Evolutionary conservation across 2,329 filamentous ascomycete species (phyloP), one percentile per base, ranked within the genome.

Genomic region (Mycosphaerelloides madeirae): DNA sequence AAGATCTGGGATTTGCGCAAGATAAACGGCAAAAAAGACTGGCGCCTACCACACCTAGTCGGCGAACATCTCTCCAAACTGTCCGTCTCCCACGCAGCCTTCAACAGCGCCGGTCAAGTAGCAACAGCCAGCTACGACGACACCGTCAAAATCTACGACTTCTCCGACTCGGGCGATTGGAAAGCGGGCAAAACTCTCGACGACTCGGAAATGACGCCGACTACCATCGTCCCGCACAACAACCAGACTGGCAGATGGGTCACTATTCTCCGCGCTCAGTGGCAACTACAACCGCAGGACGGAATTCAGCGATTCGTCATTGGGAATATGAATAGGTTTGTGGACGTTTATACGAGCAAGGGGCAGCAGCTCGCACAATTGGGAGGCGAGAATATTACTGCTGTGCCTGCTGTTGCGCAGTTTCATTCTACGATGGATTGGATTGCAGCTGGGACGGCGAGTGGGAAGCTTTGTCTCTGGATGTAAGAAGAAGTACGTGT

Each of bases 231-330:
- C 1, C 75, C 75, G 9, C 93, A 98, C 61, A 98, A 98, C 61
- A 96, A 95, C 60, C 93, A 98, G 69, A 97, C 90, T 0, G 93
- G 91, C 0, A 77, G 90, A 43, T 96, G 88, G 88, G 89, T 96
- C 0, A 95, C 88, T 0, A 95, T 83, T 57, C 70, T 85, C 75
- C 62, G 94, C 76, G 77, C 93, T 64, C 88, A 95, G 57, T 98
- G 93, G 93, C 93, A 98, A 65, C 73, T 79, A 25, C 76, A 79
- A 35, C 91, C 93, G 0, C 70, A 76, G 28, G 87, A 93, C 46
- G 83, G 83, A 6, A 81, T 94, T 4, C 84, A 95, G 52, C 88
- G 91, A 49, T 89, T 98, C 58, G 86, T 81, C 18, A 91, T 98
- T 45, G 93, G 87, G 1, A 98, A 97, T 57, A 97, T 97, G 93